Evolutionary conservation across 768 basidiomycete species (phyloP), one percentile per base, ranked within the genome.

Genomic region (Hericium coralloides): DNA sequence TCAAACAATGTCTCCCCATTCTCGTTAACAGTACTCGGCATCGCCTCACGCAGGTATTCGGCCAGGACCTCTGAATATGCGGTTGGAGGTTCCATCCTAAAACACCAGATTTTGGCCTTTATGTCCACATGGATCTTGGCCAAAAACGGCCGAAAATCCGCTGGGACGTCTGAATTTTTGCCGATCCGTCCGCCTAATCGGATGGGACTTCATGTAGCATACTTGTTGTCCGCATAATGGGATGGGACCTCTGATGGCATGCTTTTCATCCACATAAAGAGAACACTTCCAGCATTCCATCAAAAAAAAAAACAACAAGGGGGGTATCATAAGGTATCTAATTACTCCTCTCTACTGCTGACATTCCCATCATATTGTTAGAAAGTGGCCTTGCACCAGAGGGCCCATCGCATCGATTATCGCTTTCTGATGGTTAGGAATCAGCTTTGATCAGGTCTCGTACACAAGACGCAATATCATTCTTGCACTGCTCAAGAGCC

Each of bases 31-130:
- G n/a, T n/a, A n/a, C n/a, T n/a, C n/a, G n/a, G n/a, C n/a, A n/a
- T n/a, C n/a, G n/a, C n/a, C n/a, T n/a, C n/a, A n/a, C n/a, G n/a
- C n/a, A n/a, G n/a, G n/a, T n/a, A n/a, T n/a, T n/a, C n/a, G n/a
- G n/a, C n/a, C 20, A 55, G 55, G 55, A 55, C 55, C 55, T 45
- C 55, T 22, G 55, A 45, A 25, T 55, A 55, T 55, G 3, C 22
- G 43, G 25, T 49, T 3, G 14, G 5, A 55, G 3, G 55, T 55
- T 25, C 39, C 31, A 55, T 55, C 55, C 55, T 7, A 55, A 49
- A 49, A 14, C 1, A 3, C 15, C 9, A 14, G 1, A 22, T 49
- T 49, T 49, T 49, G 48, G 48, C 2, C 48, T 14, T n/a, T 49
- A 31, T 31, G 26, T 31, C 26, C 4, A 8, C 26, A 31, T 1